Base-by-base conservation (phyloP, 1,284 basidiomycete genomes). In the Schizopora paradoxa region DNA sequence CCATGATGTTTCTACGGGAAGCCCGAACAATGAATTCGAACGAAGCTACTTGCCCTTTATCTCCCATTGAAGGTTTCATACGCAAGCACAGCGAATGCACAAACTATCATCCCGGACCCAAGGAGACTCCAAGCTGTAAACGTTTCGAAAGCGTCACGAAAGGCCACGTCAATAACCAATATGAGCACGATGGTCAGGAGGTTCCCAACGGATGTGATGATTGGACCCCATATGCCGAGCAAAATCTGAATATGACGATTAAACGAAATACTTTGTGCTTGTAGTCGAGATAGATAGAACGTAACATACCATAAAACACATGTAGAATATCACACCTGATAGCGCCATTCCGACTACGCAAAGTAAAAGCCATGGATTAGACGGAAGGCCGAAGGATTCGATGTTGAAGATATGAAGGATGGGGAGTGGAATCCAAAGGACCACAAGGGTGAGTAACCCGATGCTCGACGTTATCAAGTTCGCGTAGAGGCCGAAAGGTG, bases 121-220 rank as follows among this genome's bases (percentile, higher is more conserved):
- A 79, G 33, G 14, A 89, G 54, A 51, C 79, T 79, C 70, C 80
- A 82, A 7, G 76, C 35, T 0, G 79, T 86, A 47, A 87, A 57
- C 3, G 71, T 68, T 35, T 77, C 69, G 29, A 69, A 54, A 1
- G 74, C 75, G 35, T 72, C 69, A 13, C 82, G 79, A 47, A 88
- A 78, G 18, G 79, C 54, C 22, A 82, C 66, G 61, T 92, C 89
- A 21, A 81, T 80, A 16, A 86, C 56, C 47, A 87, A 76, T 21
- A 89, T 83, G 36, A 92, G 72, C 22, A 91, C 83, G 54, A 91
- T 91, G 5, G 90, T 91, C 40, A 91, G 70, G 14, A 93, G 71
- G 61, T 75, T 86, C 35, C 87, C 88, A 32, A 91, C 87, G 6
- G 86, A 87, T n/a, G 79, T 79, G 41, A 90, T 74, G 35, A 92